Conservation (phyloP, 495 filamentous ascomycete genomes). For the Neurospora cerealis region DNA sequence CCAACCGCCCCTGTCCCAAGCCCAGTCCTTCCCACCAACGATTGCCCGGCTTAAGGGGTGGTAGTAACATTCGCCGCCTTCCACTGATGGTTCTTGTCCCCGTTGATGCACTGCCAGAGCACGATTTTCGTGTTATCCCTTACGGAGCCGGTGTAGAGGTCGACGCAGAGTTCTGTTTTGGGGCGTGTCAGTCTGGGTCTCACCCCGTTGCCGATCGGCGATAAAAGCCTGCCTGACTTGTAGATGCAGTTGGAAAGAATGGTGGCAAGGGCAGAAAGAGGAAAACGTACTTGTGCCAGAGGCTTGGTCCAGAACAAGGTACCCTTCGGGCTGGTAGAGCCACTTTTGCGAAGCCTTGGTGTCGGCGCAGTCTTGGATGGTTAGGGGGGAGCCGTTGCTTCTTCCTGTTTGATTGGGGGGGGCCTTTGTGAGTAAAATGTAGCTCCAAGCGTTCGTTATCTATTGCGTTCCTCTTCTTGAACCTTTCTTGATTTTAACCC, state of each 20-base stretch:
- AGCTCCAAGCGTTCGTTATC: too few relatives aligned
- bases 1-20: not conserved
- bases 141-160: not conserved
- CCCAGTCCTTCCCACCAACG: not conserved
- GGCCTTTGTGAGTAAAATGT: not conserved
- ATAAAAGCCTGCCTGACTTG: too few relatives aligned
- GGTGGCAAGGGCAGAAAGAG: not conserved
- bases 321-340: conserved; percentile 35
- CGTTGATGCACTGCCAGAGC: not conserved
- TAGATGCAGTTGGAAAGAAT: too few relatives aligned
- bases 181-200: not conserved
- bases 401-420: conserved; percentile 35
- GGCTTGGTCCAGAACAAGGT: not conserved
- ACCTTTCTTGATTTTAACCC: too few relatives aligned
- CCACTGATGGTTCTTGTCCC: not conserved
- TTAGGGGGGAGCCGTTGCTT: conserved; percentile 25
- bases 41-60: not conserved
- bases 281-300: not conserved
- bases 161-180: not conserved
- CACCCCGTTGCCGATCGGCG: too few relatives aligned
- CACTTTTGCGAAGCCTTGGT: conserved; percentile 35
- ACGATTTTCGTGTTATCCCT: not conserved
- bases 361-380: conserved; percentile 32
- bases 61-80: not conserved
- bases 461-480: not conserved